Base-by-base conservation (phyloP, 805 yeast species). In the Starmerella sp. region DNA sequence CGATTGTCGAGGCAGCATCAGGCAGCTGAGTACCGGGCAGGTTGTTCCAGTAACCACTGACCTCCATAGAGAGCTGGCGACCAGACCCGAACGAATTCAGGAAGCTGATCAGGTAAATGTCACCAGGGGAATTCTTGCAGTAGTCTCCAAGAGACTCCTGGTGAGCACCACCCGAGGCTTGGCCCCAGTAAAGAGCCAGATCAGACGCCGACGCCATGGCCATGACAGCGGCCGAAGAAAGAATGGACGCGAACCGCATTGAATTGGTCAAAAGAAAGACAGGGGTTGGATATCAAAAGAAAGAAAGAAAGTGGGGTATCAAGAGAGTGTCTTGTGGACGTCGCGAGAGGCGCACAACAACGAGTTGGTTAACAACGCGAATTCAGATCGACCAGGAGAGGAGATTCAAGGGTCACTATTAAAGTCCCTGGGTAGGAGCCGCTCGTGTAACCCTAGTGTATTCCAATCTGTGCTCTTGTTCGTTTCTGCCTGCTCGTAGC, bases 111-210 rank as follows among this genome's bases (percentile, higher is more conserved):
- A 89, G 65, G 54, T 66, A 69, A 38, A 69, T 64, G 54, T 86
- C 95, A 30, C 86, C 88, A 48, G 80, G 76, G 54, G 79, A 78
- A 51, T 80, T 74, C 56, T 74, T 72, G 75, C 96, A 88, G 73
- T 86, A 86, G 48, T 74, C 69, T 1, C 75, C 69, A 6, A 80
- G 69, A 4, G 69, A 64, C 37, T 72, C 65, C 62, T 79, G 81
- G 13, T 73, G 43, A 6, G 29, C 63, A 7, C 86, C 86, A n/a
- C 78, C 82, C 14, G 91, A 80, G 63, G 79, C 78, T 70, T 88
- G 95, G 53, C 96, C 96, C 96, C 96, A 88, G 71, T 88, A 88
- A 7, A 85, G 75, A 28, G 84, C 96, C 39, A 87, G 79, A 60
- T 86, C 84, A 35, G 74, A 65, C 48, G 76, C 74, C 15, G 81